Evolutionary conservation across 2,329 filamentous ascomycete species (phyloP).

Genomic region (Bipolaris oryzae): DNA sequence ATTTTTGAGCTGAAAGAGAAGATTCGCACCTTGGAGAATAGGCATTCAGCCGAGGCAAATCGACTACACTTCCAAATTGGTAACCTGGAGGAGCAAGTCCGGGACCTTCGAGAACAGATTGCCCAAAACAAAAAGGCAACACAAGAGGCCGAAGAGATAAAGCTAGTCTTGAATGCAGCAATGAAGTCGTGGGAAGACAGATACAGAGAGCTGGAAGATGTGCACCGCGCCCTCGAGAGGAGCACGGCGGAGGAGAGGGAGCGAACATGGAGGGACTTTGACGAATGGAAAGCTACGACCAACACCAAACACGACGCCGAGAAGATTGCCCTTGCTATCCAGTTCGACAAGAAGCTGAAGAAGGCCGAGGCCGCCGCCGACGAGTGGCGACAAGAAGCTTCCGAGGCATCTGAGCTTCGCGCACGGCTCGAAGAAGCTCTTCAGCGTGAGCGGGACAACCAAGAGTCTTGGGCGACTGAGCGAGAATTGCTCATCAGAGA

Average conservation of each 20-base stretch:
- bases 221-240: constrained; percentile 48
- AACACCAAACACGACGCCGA: constrained; percentile 46
- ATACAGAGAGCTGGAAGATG: constrained; percentile 53
- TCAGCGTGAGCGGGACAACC: constrained; percentile 54
- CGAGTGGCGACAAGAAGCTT: constrained; percentile 54
- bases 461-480: constrained; percentile 56
- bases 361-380: constrained; percentile 57
- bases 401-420: constrained; percentile 44
- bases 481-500: constrained; percentile 50
- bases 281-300: constrained; percentile 51
- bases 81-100: constrained; percentile 59
- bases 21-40: constrained; percentile 56
- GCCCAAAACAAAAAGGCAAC: constrained; percentile 53
- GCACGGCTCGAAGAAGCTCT: constrained; percentile 52
- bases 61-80: constrained; percentile 59
- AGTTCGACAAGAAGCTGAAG: constrained; percentile 52
- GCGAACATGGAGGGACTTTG: constrained; percentile 47
- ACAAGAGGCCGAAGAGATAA: constrained; percentile 43
- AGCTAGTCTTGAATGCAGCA: constrained; percentile 37
- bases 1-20: constrained; percentile 59
- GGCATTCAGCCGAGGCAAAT: constrained; percentile 58
- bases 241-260: constrained; percentile 46
- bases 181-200: constrained; percentile 50
- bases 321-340: constrained; percentile 49
- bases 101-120: constrained; percentile 57